Conservation (phyloP, 2,329 filamentous ascomycete species). For the Westerdykella ornata region DNA sequence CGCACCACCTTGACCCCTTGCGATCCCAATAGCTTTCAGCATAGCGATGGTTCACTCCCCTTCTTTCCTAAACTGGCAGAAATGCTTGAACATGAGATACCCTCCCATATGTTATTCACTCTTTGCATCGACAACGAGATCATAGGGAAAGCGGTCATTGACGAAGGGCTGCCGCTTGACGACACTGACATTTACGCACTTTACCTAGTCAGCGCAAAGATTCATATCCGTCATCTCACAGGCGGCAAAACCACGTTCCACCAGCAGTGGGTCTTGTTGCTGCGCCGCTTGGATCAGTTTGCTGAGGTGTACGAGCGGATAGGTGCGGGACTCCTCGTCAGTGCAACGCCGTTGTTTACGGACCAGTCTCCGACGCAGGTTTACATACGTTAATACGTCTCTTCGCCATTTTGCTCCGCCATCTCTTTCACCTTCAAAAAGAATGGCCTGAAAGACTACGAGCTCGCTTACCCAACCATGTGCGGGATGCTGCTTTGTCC, state of each 20-base stretch:
- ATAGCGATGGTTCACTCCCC: neutral
- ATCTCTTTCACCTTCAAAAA: too few relatives aligned
- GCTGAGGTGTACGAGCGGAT: conserved; percentile 7
- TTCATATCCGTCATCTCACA: neutral
- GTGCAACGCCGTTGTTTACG: conserved; percentile 4
- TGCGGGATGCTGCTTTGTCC: too few relatives aligned
- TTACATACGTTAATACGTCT: conserved; percentile 3
- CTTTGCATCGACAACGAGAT: conserved; percentile 4
- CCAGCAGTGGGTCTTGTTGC: conserved; percentile 10
- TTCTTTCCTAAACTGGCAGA: neutral
- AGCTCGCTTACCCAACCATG: too few relatives aligned
- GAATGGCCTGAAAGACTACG: too few relatives aligned
- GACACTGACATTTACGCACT: conserved; percentile 7
- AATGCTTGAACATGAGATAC: neutral
- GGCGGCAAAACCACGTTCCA: conserved; percentile 1
- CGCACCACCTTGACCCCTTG: neutral
- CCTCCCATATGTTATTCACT: conserved; percentile 2
- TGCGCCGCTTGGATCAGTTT: conserved; percentile 1
- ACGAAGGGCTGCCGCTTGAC: conserved; percentile 4
- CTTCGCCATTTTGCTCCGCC: too few relatives aligned
- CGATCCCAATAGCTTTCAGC: neutral
- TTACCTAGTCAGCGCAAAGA: conserved; percentile 8
- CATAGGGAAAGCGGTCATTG: conserved; percentile 12
- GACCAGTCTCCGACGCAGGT: conserved; percentile 3
- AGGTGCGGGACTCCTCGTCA: conserved; percentile 10